These are phyloP conservation scores for Parmelia sp. DNA, from an alignment of 495 filamentous ascomycete genomes.

Conservation along the genomic window DNA sequence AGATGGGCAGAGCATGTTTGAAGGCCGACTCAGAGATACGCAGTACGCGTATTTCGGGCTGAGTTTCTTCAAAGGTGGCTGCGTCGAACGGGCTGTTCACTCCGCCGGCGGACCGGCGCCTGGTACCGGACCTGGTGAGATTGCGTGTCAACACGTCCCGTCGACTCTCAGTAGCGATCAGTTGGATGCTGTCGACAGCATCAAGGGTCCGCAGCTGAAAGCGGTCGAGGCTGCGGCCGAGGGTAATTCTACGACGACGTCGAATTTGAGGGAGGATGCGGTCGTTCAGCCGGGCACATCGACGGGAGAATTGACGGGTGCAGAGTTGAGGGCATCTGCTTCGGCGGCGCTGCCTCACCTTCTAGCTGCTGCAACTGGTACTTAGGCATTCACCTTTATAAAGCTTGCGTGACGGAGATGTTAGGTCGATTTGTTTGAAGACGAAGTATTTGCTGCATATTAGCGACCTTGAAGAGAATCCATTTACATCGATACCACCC, in stretches of 20 bases:
- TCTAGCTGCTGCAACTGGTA: neutral
- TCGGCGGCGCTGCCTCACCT: constrained; percentile 6
- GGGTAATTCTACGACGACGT: neutral
- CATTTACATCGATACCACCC: too few species aligned
- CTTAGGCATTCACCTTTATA: neutral
- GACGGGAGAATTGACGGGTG: too few species aligned
- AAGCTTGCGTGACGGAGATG: too few species aligned
- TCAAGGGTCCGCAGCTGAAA: neutral
- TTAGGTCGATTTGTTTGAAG: too few species aligned
- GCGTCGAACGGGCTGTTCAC: constrained; percentile 7
- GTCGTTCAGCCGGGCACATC: neutral
- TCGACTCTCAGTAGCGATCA: neutral
- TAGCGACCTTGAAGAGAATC: neutral
- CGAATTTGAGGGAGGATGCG: neutral
- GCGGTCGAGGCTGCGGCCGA: constrained; percentile 3
- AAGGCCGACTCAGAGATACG: neutral
- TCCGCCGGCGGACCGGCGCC: neutral
- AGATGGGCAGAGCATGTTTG: neutral
- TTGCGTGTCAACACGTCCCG: neutral
- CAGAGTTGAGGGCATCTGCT: neutral
- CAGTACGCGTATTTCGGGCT: constrained; percentile 4
- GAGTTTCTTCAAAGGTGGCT: constrained; percentile 11
- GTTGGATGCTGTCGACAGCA: neutral
- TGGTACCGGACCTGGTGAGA: neutral
- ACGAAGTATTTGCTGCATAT: neutral